Percentiles rank a stretch among this genome's conserved stretches.
These are phyloP conservation scores for Agaricus sinodeliciosus DNA, from an alignment of 768 basidiomycete species.

Conservation along the genomic window DNA sequence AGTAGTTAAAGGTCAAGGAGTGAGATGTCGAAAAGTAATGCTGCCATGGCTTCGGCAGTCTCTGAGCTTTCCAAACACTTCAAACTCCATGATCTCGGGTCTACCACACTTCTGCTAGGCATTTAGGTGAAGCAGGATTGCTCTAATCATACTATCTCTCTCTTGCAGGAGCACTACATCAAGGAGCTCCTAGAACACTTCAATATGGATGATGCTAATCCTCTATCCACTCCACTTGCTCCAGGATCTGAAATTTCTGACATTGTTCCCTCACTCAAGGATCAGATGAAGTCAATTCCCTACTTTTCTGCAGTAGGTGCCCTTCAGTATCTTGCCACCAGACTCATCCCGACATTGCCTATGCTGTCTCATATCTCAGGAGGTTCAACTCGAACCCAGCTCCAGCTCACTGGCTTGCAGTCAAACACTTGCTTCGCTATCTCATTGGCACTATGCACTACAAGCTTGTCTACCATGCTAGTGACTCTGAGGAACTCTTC, in stretches of 20 bases:
- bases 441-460: slow-evolving; percentile 7
- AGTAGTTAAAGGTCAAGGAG: no score
- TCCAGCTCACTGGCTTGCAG: neutral
- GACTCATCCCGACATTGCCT: slow-evolving; percentile 19
- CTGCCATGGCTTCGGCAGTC: no score
- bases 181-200: slow-evolving; percentile 16
- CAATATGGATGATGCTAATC: slow-evolving; percentile 13
- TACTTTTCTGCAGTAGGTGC: neutral
- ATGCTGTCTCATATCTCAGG: slow-evolving; percentile 31
- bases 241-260: slow-evolving; percentile 9
- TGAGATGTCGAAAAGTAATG: no score
- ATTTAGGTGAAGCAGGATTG: no score
- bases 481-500: slow-evolving; percentile 1
- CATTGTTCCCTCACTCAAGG: neutral
- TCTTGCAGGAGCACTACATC: no score
- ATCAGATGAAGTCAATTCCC: neutral
- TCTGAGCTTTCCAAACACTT: no score
- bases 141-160: no score
- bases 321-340: neutral
- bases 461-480: slow-evolving; percentile 9
- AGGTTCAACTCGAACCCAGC: neutral
- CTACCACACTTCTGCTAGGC: no score
- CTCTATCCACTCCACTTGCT: slow-evolving; percentile 18
- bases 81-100: no score
- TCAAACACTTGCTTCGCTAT: slow-evolving; percentile 4